Evolutionary conservation across 1,284 basidiomycete species (phyloP).

Genomic region (Hypsizygus ulmarius): DNA sequence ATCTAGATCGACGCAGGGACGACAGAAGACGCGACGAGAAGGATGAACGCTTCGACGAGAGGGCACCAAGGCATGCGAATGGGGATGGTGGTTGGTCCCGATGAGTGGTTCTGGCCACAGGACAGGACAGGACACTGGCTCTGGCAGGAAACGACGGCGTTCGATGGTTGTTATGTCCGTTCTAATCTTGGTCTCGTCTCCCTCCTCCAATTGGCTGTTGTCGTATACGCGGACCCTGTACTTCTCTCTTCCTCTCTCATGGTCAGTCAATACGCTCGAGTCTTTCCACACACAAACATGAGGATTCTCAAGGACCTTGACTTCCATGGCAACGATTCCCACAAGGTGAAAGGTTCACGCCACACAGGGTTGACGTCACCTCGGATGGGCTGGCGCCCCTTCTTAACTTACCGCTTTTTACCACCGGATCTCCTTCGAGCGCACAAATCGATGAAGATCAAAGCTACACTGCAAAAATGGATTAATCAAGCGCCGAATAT

Average conservation of each 20-base stretch:
- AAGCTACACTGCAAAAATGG: neutral
- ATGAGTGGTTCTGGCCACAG: slow-evolving; percentile 45
- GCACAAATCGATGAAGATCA: neutral
- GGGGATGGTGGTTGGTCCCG: slow-evolving; percentile 72
- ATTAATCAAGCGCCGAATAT: neutral
- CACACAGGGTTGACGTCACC: neutral
- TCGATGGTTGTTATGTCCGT: slow-evolving; percentile 34
- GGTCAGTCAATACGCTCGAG: slow-evolving; percentile 26
- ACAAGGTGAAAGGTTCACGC: slow-evolving; percentile 1
- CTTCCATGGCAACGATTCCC: slow-evolving; percentile 3
- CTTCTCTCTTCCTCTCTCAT: slow-evolving; percentile 33
- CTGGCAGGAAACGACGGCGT: slow-evolving; percentile 41
- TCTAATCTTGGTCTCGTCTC: slow-evolving; percentile 45
- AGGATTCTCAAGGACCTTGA: slow-evolving; percentile 18
- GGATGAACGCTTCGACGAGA: slow-evolving; percentile 73
- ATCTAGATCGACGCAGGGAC: slow-evolving; percentile 62
- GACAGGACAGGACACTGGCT: slow-evolving; percentile 38
- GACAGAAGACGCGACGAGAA: slow-evolving; percentile 76
- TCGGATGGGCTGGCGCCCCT: neutral
- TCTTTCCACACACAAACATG: slow-evolving; percentile 20
- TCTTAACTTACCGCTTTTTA: no score
- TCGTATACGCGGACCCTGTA: slow-evolving; percentile 53
- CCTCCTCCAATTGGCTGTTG: slow-evolving; percentile 44
- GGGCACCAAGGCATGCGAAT: slow-evolving; percentile 65
- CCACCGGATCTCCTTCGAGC: no score